Conservation (phyloP, 2,329 filamentous ascomycete genomes). For the Pseudogymnoascus sp. region DNA sequence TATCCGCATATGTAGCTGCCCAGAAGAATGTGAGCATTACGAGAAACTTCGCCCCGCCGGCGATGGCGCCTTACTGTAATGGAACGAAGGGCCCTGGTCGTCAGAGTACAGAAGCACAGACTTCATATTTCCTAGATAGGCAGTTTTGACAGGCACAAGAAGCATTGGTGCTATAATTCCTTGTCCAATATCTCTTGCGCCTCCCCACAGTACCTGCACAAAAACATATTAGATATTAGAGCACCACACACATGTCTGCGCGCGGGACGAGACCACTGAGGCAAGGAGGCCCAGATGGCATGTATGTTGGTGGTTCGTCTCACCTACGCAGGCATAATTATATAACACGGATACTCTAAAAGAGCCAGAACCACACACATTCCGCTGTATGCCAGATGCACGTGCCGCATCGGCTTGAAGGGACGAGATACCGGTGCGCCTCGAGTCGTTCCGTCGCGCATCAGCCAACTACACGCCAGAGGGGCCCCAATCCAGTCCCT, state of each 20-base stretch:
- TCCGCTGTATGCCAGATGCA: background rate
- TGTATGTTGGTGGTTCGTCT: background rate
- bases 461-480: background rate
- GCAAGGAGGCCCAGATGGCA: background rate
- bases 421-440: background rate
- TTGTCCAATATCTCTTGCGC: constrained; percentile 7
- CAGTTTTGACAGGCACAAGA: background rate
- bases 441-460: background rate
- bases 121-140: background rate
- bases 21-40: background rate
- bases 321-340: background rate
- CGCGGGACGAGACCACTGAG: background rate
- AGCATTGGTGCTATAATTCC: background rate
- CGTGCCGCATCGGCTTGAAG: constrained; percentile 2
- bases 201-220: constrained; percentile 6
- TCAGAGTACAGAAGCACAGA: background rate
- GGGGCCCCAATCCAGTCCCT: background rate
- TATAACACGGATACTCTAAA: background rate
- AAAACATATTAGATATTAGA: constrained; percentile 7
- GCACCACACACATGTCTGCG: background rate
- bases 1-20: background rate
- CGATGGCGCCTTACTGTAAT: constrained; percentile 1
- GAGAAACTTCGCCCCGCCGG: background rate
- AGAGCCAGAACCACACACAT: background rate
- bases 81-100: background rate